Evolutionary conservation across 2,329 filamentous ascomycete species (phyloP), one percentile per base, ranked within the genome.

Genomic region (Aureobasidium melanogenum): DNA sequence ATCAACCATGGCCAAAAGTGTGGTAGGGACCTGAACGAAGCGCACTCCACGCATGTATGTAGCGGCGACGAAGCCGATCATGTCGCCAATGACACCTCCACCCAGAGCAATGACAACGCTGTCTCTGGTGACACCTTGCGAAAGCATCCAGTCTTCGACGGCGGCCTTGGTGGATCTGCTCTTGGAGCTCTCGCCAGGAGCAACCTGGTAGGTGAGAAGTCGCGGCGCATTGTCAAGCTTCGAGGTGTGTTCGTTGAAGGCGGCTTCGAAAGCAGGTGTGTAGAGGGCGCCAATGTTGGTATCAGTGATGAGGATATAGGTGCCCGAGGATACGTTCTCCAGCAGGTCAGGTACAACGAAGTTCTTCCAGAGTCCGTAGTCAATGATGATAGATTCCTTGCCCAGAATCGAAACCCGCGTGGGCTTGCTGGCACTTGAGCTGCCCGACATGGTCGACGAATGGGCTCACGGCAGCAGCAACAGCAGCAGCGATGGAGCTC

Each of bases 1-100:
- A 76, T 99, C 94, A 44, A 99, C 94, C 94, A 99, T 99, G 65
- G 94, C 86, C 58, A 99, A 81, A 62, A 99, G 80, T 0, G 92
- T 96, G 10, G 94, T 99, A 1, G 94, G 94, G 50, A 99, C 92
- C 76, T 99, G 94, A 44, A 97, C 91, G 72, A 96, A 96, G 67
- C 89, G 89, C 64, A 99, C 88, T 61, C 94, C 94, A 67, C 94
- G 88, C 94, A 99, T 99, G 77, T 97, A 99, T 39, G 94, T 99
- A 41, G 94, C 91, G 24, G 94, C 94, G 56, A 97, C 91, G 73
- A 96, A 99, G 57, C 94, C 94, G 65, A 96, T 92, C 88, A 99
- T 88, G 75, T 99, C 94, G 34, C 94, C 94, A 75, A 99, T 97
- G 64, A 99, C 94, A 62, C 94, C 94, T 66, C 94, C 94, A 34